Percentiles rank a stretch among this genome's conserved stretches.
Evolutionary conservation across 2,329 filamentous ascomycete genomes (phyloP).

Genomic region (Cytospora paraplurivora): DNA sequence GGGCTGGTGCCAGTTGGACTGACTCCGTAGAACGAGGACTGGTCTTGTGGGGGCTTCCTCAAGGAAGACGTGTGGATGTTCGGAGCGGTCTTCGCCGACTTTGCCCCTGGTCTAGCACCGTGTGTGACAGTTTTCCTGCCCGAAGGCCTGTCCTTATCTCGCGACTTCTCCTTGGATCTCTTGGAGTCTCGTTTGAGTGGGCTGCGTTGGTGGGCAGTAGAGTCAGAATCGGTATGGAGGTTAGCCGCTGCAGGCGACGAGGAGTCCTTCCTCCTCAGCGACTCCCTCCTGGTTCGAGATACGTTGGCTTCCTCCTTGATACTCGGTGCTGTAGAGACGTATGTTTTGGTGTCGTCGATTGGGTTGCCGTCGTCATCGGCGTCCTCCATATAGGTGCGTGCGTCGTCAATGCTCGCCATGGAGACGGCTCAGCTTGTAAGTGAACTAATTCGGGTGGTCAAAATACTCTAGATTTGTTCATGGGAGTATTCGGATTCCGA

Average conservation of each 20-base stretch:
- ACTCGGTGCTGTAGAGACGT: constrained; percentile 50
- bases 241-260: constrained; percentile 38
- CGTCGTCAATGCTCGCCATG: constrained; percentile 46
- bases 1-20: constrained; percentile 35
- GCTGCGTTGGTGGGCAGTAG: constrained; percentile 43
- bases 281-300: constrained; percentile 48
- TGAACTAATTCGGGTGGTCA: neutral
- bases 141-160: constrained; percentile 34
- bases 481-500: constrained; percentile 1
- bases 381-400: constrained; percentile 53
- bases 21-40: constrained; percentile 45
- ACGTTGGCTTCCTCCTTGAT: constrained; percentile 56
- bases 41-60: constrained; percentile 39
- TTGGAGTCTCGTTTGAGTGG: constrained; percentile 39
- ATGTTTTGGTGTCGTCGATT: constrained; percentile 43
- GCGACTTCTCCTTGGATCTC: constrained; percentile 37
- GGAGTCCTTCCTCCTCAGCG: constrained; percentile 43
- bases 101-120: constrained; percentile 36
- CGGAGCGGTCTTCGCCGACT: constrained; percentile 43
- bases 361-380: constrained; percentile 52
- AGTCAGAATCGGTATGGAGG: constrained; percentile 46
- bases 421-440: constrained; percentile 29
- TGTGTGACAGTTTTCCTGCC: constrained; percentile 34
- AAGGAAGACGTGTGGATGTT: constrained; percentile 32
- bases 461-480: constrained; percentile 11